These are phyloP conservation scores for Claviceps spartinae DNA, from an alignment of 2,329 filamentous ascomycete species.

Conservation along the genomic window DNA sequence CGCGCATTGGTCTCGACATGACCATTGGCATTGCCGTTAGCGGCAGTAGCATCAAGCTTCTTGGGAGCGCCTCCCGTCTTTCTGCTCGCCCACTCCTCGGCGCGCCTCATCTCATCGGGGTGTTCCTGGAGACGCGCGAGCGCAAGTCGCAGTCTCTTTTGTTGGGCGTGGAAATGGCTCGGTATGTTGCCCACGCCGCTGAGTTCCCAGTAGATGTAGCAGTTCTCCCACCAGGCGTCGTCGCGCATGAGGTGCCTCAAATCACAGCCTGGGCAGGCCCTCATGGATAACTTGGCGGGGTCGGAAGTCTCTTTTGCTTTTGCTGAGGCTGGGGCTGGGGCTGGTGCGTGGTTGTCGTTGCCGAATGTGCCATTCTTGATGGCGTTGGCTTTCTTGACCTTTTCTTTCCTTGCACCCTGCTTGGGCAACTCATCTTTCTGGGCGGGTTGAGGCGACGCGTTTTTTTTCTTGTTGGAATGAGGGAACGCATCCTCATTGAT, in stretches of 20 bases:
- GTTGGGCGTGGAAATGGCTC: not conserved
- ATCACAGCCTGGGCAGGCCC: constrained; percentile 5
- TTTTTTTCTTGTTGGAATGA: too few relatives aligned
- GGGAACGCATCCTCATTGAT: too few relatives aligned
- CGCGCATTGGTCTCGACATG: not conserved
- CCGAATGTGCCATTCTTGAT: not conserved
- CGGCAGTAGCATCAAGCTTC: not conserved
- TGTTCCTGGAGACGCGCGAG: constrained; percentile 1
- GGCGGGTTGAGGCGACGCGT: too few relatives aligned
- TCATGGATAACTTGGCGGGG: not conserved
- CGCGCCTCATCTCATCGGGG: constrained; percentile 2
- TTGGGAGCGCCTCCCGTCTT: not conserved
- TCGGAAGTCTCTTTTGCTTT: constrained; percentile 1
- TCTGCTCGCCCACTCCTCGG: constrained; percentile 1
- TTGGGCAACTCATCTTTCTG: too few relatives aligned
- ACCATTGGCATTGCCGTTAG: not conserved
- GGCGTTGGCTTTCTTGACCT: not conserved
- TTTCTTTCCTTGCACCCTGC: not conserved
- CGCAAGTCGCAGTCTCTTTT: not conserved
- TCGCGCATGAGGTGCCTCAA: constrained; percentile 4
- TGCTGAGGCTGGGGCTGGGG: not conserved
- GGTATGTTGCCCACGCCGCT: constrained; percentile 1
- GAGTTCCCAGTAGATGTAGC: constrained; percentile 6
- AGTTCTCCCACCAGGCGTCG: constrained; percentile 9
- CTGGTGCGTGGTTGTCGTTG: not conserved